Base-by-base conservation (phyloP, 2,329 filamentous ascomycete genomes). In the Pseudogymnoascus sp. region DNA sequence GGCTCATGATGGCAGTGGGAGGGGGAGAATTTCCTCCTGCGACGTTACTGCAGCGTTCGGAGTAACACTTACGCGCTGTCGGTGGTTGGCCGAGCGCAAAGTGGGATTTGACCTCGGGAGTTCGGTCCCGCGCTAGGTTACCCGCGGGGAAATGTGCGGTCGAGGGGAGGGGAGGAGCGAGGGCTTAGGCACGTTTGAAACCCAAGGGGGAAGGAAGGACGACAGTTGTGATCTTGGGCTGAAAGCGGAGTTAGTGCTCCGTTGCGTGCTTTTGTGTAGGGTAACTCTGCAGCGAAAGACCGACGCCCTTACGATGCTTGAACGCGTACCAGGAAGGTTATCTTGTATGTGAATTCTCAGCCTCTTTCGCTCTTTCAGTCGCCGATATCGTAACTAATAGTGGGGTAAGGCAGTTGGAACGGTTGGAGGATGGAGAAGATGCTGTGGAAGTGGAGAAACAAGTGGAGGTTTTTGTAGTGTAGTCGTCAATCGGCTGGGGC, bases 341-440 rank as follows among this genome's bases (percentile, higher is more conserved):
- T 54, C 28, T 54, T 54, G 43, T 54, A 54, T 54, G 43, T 12
- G 25, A 54, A 14, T 14, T 54, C 43, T 54, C 25, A 54, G 43
- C 43, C 43, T 50, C 43, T 32, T 54, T 18, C 43, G 43, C 25
- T 54, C 6, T 54, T 54, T 54, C 43, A 30, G 8, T 2, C 43
- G 43, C 43, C 43, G 43, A 54, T 54, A 54, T 54, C 43, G 43
- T 54, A 54, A 54, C 43, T 30, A 50, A 54, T 54, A 54, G 43
- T 54, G 43, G 43, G 43, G 43, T 54, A 54, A 54, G n/a, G 43
- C 2, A 54, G 43, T 54, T 54, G 14, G 11, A n/a, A 12, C 8
- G 7, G 30, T 8, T 32, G 30, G 30, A 32, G 30, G 25, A 50
- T 50, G 41, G 41, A 50, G 41, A 18, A 30, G 43, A 54, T 54